Evolutionary conservation across 192 early-diverging fungal species (phyloP).

Genomic region (Podila minutissima): DNA sequence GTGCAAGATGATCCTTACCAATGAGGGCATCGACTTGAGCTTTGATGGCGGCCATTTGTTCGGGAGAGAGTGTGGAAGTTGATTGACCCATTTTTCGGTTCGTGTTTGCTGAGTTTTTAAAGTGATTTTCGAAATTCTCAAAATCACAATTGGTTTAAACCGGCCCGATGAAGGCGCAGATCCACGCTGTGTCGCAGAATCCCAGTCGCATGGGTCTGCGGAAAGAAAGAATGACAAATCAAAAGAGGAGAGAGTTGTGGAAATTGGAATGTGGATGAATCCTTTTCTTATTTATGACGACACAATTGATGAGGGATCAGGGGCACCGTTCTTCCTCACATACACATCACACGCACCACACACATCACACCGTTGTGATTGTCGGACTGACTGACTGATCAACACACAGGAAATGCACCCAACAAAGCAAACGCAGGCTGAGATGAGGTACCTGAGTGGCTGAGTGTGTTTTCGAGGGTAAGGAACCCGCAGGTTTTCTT

Average conservation of each 20-base stretch:
- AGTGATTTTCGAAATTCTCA: background rate
- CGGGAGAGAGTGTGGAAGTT: conserved; percentile 44
- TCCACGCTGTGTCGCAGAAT: too few species aligned
- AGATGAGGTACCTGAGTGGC: too few species aligned
- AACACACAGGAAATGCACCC: too few species aligned
- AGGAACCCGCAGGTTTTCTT: too few species aligned
- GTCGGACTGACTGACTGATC: background rate
- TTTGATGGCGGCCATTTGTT: conserved; percentile 50
- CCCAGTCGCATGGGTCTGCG: too few species aligned
- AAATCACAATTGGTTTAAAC: too few species aligned
- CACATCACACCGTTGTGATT: too few species aligned
- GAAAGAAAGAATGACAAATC: background rate
- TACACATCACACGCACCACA: too few species aligned
- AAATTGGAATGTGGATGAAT: background rate
- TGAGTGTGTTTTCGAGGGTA: too few species aligned
- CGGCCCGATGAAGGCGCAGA: too few species aligned
- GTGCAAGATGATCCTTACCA: conserved; percentile 10
- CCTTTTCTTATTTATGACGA: background rate
- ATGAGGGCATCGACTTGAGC: conserved; percentile 57
- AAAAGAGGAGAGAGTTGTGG: background rate
- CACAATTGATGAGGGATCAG: too few species aligned
- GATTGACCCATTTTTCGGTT: conserved; percentile 34
- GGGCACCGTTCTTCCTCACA: background rate
- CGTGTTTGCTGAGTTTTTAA: background rate
- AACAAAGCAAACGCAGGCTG: too few species aligned